Conservation (phyloP, 495 filamentous ascomycete genomes). For the Aspergillus indologenus region DNA sequence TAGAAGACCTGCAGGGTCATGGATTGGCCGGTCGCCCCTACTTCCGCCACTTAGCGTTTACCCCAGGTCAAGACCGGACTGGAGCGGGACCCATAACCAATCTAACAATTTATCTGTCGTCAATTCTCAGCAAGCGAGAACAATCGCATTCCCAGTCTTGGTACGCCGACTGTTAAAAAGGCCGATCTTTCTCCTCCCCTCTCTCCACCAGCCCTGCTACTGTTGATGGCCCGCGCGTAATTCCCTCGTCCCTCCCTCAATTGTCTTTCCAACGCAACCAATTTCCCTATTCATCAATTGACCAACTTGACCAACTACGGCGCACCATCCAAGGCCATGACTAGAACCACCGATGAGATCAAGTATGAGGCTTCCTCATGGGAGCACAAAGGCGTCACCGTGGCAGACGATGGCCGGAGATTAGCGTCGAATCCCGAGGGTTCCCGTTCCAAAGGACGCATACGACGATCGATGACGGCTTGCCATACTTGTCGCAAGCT, state of each 20-base stretch:
- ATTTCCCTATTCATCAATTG: slow-evolving; percentile 1
- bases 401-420: slow-evolving; percentile 28
- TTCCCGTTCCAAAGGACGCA: slow-evolving; percentile 34
- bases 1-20: slow-evolving; percentile 17
- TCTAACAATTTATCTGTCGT: slow-evolving; percentile 15
- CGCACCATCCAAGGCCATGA: slow-evolving; percentile 24
- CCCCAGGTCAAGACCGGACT: slow-evolving; percentile 17
- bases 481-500: slow-evolving; percentile 46
- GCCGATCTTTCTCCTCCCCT: slow-evolving; percentile 10
- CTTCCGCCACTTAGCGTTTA: slow-evolving; percentile 11
- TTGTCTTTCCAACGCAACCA: background rate
- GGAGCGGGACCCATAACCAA: slow-evolving; percentile 5
- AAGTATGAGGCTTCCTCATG: slow-evolving; percentile 24
- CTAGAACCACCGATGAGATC: slow-evolving; percentile 27
- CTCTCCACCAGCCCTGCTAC: slow-evolving; percentile 12
- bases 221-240: slow-evolving; percentile 14
- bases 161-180: slow-evolving; percentile 16
- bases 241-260: slow-evolving; percentile 3
- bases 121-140: slow-evolving; percentile 15
- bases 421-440: slow-evolving; percentile 24
- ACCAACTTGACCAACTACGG: slow-evolving; percentile 2
- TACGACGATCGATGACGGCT: slow-evolving; percentile 43
- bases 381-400: slow-evolving; percentile 30
- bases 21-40: slow-evolving; percentile 11
- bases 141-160: slow-evolving; percentile 12